These are phyloP conservation scores for Ogataea methanolica DNA, from an alignment of 805 yeast genomes.

Conservation along the genomic window DNA sequence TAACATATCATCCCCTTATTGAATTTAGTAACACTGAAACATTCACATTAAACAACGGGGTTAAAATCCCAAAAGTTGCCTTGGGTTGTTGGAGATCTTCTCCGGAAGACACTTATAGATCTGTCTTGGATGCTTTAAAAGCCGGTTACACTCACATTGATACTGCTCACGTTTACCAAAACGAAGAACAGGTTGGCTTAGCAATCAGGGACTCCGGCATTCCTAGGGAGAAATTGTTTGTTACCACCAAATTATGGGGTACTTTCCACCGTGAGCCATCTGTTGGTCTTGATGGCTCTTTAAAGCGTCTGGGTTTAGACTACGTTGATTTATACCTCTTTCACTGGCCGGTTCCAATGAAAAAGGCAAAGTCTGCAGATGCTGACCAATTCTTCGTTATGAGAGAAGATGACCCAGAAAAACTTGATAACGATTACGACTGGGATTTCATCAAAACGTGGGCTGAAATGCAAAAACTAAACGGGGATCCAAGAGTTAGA, in stretches of 20 bases:
- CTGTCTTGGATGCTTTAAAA: conserved; percentile 58
- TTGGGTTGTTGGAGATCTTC: conserved; percentile 71
- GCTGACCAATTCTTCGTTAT: conserved; percentile 22
- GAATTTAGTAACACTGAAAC: conserved; percentile 6
- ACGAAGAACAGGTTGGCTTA: conserved; percentile 55
- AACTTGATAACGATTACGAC: conserved; percentile 23
- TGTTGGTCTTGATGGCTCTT: conserved; percentile 45
- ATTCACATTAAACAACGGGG: conserved; percentile 11
- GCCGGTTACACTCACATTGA: conserved; percentile 76
- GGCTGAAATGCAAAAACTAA: conserved; percentile 55
- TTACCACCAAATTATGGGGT: conserved; percentile 63
- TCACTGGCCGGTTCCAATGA: conserved; percentile 76
- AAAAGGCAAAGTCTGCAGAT: conserved; percentile 30
- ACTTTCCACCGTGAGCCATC: conserved; percentile 35
- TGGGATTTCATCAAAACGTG: conserved; percentile 52
- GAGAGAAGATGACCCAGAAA: conserved; percentile 18
- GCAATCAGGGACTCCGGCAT: conserved; percentile 46
- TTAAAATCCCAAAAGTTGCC: conserved; percentile 60
- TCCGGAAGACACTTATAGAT: conserved; percentile 47
- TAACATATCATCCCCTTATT: too few species aligned
- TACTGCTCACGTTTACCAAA: conserved; percentile 65
- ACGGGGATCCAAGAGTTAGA: conserved; percentile 35
- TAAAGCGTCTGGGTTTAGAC: conserved; percentile 47
- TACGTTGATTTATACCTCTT: conserved; percentile 71
- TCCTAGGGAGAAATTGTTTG: conserved; percentile 46